Conservation (phyloP, 345 rosid species). For the Viola odorata region DNA sequence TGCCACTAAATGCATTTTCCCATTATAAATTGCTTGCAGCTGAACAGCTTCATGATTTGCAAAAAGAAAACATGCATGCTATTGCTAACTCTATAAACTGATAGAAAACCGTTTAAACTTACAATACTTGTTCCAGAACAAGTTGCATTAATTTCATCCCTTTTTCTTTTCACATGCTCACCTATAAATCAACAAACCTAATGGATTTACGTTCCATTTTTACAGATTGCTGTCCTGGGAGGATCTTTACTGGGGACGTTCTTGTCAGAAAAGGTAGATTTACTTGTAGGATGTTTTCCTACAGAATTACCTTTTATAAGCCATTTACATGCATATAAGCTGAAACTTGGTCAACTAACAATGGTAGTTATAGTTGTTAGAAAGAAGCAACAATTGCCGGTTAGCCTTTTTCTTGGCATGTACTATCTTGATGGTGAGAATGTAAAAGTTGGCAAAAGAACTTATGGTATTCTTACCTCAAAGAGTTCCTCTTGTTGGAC, state of each 20-base stretch:
- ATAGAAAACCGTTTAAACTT: slow-evolving; percentile 9
- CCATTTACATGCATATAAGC: neutral
- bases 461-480: too few relatives aligned
- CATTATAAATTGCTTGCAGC: too few relatives aligned
- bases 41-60: too few relatives aligned
- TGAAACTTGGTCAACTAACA: slow-evolving; percentile 4
- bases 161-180: neutral
- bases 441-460: too few relatives aligned
- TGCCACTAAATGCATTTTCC: too few relatives aligned
- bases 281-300: slow-evolving; percentile 4
- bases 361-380: neutral
- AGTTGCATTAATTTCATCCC: neutral
- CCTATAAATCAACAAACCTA: neutral
- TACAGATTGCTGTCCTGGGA: slow-evolving; percentile 84
- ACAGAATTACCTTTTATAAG: neutral
- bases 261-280: slow-evolving; percentile 86
- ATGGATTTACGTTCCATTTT: neutral
- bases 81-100: too few relatives aligned
- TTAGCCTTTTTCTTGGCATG: too few relatives aligned
- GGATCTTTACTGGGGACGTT: slow-evolving; percentile 89
- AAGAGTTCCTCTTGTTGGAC: too few relatives aligned
- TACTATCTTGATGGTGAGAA: too few relatives aligned
- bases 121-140: neutral
- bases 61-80: too few relatives aligned
- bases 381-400: neutral